Evolutionary conservation across 345 rosid species (phyloP).

Genomic region (Excoecaria agallocha): DNA sequence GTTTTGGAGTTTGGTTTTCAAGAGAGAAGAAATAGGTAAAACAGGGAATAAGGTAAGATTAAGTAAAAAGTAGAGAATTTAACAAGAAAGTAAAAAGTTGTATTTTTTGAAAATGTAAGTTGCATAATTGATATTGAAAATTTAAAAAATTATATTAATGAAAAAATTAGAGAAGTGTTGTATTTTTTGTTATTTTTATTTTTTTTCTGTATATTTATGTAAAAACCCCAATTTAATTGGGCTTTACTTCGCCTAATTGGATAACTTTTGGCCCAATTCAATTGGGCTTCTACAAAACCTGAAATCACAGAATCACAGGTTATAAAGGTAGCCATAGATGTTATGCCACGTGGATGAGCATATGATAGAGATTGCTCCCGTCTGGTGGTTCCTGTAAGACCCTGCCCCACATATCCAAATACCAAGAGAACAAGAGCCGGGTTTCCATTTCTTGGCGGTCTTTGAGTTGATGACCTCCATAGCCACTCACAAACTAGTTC

Average conservation of each 20-base stretch:
- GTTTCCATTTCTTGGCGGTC: background rate
- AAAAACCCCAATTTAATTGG: no score
- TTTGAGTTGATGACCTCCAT: background rate
- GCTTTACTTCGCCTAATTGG: background rate
- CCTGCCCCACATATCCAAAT: constrained; percentile 31
- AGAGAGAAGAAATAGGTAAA: no score
- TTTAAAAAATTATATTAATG: no score
- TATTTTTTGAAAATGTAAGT: no score
- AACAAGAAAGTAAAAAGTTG: no score
- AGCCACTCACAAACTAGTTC: background rate
- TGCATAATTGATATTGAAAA: no score
- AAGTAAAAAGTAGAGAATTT: no score
- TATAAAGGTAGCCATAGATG: background rate
- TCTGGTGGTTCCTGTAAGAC: constrained; percentile 30
- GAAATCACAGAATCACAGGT: background rate
- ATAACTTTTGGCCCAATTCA: background rate
- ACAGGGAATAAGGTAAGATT: no score
- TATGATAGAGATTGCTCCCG: background rate
- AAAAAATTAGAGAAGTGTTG: no score
- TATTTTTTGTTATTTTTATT: no score
- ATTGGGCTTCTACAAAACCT: background rate
- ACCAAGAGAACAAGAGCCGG: background rate
- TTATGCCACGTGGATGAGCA: constrained; percentile 7
- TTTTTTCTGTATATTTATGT: no score
- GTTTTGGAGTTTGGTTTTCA: no score